Base-by-base conservation (phyloP, 1,139 yeast genomes). In the Suhomyces anneliseae region DNA sequence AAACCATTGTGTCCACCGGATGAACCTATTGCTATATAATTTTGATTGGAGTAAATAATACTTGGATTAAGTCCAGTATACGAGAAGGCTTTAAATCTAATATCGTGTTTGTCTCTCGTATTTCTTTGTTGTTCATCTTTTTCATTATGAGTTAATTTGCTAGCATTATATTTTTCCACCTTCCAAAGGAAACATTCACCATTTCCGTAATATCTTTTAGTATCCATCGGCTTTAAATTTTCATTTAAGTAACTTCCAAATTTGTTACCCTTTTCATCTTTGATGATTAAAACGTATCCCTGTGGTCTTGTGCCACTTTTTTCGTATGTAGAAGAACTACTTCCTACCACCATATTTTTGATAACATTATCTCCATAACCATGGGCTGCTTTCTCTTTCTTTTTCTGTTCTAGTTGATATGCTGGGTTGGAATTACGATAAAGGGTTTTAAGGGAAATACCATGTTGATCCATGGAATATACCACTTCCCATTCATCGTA, bases 161-260 rank as follows among this genome's bases (percentile, higher is more conserved):
- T 45, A 19, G 61, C 62, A 39, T 59, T 59, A 44, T 53, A 60
- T 44, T 50, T 56, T 44, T 82, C 86, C 34, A 77, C 62, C 58
- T 87, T 88, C 97, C 97, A 93, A 34, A 93, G 74, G 58, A 92
- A 90, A 60, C 98, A 90, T 64, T 93, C 97, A 1, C 98, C 97
- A 65, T 90, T 92, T 2, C 99, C 99, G 57, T 85, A 87, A 66
- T 85, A 93, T 48, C 90, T 74, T 59, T 80, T 79, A 43, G 82
- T 83, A 42, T 85, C 90, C 56, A 84, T 76, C 5, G 90, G 85
- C 51, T 79, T 82, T 48, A 87, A 77, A 48, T 81, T 75, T 55
- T 90, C 97, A 64, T 90, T 93, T 45, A 84, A 59, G 62, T 83
- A 95, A 10, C 92, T 87, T 0, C 99, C 99, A 71, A 93, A 93